Base-by-base conservation (phyloP, 169 alveolate species). In the Cyclospora cayetanensis region DNA sequence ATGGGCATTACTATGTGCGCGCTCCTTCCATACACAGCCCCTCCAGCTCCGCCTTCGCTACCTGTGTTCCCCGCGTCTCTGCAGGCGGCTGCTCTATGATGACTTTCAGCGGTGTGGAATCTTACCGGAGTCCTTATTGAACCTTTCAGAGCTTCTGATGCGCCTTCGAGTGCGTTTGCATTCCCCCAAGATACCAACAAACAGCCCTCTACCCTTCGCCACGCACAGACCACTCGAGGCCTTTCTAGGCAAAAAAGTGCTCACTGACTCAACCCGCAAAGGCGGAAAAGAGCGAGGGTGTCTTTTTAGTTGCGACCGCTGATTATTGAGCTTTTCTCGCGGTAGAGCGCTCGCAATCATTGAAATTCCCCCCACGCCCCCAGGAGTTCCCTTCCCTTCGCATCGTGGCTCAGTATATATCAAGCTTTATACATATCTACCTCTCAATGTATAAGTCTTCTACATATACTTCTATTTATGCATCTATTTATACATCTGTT, bases 101-200 rank as follows among this genome's bases (percentile, higher is more conserved):
- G 92, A 87, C 76, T 87, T 87, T 27, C 86, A 77, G 46, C 42
- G 46, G 42, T 77, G 79, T 20, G 92, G 92, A 18, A 87, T 87
- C 52, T 41, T 50, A 43, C 92, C 92, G 4, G 92, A 87, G 74
- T 66, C 92, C 53, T n/a, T 66, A 15, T 34, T 87, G 43, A 66
- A 74, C 39, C 72, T 87, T 34, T 55, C 79, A 4, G 92, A 87
- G 63, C 86, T 87, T 9, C 79, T 87, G 29, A 35, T 29, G 29
- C 92, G 92, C 29, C 77, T 87, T 11, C 46, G 92, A 0, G 92
- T 87, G 39, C 11, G 70, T n/a, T 46, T 0, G 2, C 50, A 35
- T n/a, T n/a, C 52, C 15, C 2, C 55, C 1, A 20, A 4, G 34
- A 9, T 68, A 4, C 39, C 53, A 9, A 18, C 41, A 35, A 18